phyloP scores from a whole-genome alignment of 345 rosid genomes.

The Lumnitzera racemosa region DNA sequence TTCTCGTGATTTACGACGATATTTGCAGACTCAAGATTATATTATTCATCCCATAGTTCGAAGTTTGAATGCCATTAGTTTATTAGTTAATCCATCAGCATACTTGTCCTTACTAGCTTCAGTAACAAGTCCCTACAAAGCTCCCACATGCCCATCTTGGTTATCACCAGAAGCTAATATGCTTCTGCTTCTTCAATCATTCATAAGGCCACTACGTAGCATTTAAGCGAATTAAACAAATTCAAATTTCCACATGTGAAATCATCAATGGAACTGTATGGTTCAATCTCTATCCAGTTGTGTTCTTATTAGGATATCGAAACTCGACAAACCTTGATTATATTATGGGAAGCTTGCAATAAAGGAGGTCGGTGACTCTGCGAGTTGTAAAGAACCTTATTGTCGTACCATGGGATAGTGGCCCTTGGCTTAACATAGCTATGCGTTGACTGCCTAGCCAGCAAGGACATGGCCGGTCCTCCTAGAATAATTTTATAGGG shows the following conservation, averaged over 20 bases:
- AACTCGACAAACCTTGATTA: neutral
- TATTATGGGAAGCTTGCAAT: constrained; percentile 12
- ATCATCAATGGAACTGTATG: constrained; percentile 1
- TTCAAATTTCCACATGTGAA: neutral
- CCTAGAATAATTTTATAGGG: no score
- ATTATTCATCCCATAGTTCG: constrained; percentile 1
- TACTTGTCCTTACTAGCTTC: constrained; percentile 2
- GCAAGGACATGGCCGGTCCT: constrained; percentile 9
- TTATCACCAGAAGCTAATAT: neutral
- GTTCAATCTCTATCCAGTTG: constrained; percentile 15
- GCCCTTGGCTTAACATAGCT: constrained; percentile 5
- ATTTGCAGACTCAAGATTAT: constrained; percentile 16
- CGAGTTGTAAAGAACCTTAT: neutral
- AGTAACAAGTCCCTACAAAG: constrained; percentile 6
- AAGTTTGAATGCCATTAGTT: constrained; percentile 9
- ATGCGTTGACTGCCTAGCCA: constrained; percentile 17
- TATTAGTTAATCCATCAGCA: constrained; percentile 12
- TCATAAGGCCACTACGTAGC: constrained; percentile 13
- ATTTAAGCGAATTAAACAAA: neutral
- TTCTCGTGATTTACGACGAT: constrained; percentile 56
- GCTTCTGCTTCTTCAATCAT: constrained; percentile 7
- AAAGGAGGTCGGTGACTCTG: neutral
- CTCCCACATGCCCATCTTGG: constrained; percentile 12
- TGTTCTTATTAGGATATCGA: constrained; percentile 4
- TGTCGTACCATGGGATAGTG: neutral